Evolutionary conservation across 495 filamentous ascomycete species (phyloP).

Genomic region (Penicillium cinerascens): DNA sequence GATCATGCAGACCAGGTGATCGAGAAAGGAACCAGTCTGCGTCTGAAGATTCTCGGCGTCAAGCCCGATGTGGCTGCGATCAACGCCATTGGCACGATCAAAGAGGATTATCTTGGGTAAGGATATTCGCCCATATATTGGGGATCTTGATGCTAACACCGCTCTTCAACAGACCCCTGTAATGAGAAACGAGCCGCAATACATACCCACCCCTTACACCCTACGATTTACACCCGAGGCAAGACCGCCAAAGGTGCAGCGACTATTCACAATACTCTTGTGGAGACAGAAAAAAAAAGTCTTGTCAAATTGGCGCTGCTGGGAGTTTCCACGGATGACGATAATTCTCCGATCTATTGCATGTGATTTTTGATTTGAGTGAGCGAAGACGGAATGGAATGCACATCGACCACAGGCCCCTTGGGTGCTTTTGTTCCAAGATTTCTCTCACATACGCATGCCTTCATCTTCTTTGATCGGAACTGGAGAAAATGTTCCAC

Average conservation of each 20-base stretch:
- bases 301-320: background rate
- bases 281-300: background rate
- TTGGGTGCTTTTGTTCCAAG: background rate
- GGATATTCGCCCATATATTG: slow-evolving; percentile 8
- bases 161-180: slow-evolving; percentile 33
- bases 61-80: slow-evolving; percentile 88
- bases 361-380: background rate
- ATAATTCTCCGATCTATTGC: background rate
- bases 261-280: background rate
- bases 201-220: slow-evolving; percentile 17
- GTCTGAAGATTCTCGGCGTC: slow-evolving; percentile 88
- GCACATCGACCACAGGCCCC: background rate
- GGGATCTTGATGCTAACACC: slow-evolving; percentile 2
- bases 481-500: background rate
- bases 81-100: slow-evolving; percentile 95
- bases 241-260: background rate
- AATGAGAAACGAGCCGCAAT: slow-evolving; percentile 27
- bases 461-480: background rate
- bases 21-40: slow-evolving; percentile 87
- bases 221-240: slow-evolving; percentile 1
- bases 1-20: slow-evolving; percentile 90
- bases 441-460: background rate
- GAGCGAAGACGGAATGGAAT: background rate
- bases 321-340: slow-evolving; percentile 1
- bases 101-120: slow-evolving; percentile 68